A percentile compares a stretch with the other conserved stretches of the same genome.
Conservation (phyloP, 2,329 filamentous ascomycete species). For the Plenodomus biglobosus region DNA sequence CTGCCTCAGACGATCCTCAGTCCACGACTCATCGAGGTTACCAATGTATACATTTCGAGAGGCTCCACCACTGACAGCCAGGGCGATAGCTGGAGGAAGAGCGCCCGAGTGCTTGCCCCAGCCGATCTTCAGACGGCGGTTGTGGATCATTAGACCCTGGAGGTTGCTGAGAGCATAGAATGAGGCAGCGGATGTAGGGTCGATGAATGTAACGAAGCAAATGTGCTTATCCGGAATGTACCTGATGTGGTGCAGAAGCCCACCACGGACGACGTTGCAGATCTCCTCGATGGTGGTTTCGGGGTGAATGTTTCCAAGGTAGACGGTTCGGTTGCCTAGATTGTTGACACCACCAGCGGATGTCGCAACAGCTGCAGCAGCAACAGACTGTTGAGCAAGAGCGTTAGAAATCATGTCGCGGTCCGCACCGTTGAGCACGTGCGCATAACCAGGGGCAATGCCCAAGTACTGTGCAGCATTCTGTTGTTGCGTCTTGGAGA, state of each 20-base stretch:
- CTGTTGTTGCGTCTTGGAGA: slow-evolving; percentile 99
- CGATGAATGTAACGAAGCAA: slow-evolving; percentile 99
- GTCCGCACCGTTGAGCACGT: slow-evolving; percentile 93
- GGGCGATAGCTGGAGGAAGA: slow-evolving; percentile 89
- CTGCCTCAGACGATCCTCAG: slow-evolving; percentile 89
- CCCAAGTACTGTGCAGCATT: slow-evolving; percentile 98
- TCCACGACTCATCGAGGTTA: slow-evolving; percentile 96
- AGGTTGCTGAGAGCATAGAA: slow-evolving; percentile 98
- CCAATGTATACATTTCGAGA: slow-evolving; percentile 99
- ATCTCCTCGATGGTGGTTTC: slow-evolving; percentile 99
- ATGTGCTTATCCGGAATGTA: slow-evolving; percentile 99
- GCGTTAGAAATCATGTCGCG: slow-evolving; percentile 96
- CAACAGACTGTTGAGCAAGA: slow-evolving; percentile 94
- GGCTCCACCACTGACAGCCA: slow-evolving; percentile 93
- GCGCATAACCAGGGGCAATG: slow-evolving; percentile 93
- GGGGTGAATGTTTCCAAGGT: slow-evolving; percentile 96
- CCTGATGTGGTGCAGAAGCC: slow-evolving; percentile 93
- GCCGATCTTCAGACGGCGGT: slow-evolving; percentile 94
- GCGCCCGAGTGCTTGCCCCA: slow-evolving; percentile 99
- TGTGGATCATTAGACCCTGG: slow-evolving; percentile 98
- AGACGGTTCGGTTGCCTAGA: slow-evolving; percentile 94
- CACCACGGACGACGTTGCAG: slow-evolving; percentile 96
- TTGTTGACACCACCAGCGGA: slow-evolving; percentile 97
- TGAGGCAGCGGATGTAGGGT: slow-evolving; percentile 93
- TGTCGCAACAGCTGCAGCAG: slow-evolving; percentile 92